Evolutionary conservation across 257 asterid genomes (phyloP).

Genomic region (Solanum infundibuliforme): DNA sequence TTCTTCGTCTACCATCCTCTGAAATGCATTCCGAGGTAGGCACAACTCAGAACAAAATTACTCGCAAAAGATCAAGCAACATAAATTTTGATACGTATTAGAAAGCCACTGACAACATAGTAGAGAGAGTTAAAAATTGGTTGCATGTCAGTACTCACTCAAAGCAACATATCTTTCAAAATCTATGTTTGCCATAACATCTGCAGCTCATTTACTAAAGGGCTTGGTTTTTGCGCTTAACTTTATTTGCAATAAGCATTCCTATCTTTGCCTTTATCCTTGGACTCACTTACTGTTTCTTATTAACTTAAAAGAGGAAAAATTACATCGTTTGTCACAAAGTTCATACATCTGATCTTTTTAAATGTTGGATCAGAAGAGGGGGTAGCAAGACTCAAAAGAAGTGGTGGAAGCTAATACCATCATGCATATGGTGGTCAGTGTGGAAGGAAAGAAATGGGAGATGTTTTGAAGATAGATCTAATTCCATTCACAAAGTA

Average conservation of each 20-base stretch:
- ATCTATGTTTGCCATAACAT: neutral
- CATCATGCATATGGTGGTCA: no score
- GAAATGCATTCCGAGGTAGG: conserved; percentile 16
- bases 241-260: neutral
- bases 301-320: neutral
- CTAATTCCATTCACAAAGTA: no score
- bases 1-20: conserved; percentile 95
- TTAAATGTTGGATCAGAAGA: no score
- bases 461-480: no score
- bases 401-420: no score
- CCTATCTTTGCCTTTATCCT: neutral
- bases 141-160: neutral
- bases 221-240: neutral
- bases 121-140: neutral
- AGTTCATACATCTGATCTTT: neutral
- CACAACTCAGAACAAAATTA: neutral
- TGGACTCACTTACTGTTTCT: neutral
- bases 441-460: no score
- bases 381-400: no score
- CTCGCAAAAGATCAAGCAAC: neutral
- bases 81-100: neutral
- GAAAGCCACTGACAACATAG: neutral
- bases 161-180: neutral
- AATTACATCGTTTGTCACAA: neutral
- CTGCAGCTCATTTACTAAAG: neutral